phyloP scores from a whole-genome alignment of 257 asterid genomes.

The Echites panduratus region DNA sequence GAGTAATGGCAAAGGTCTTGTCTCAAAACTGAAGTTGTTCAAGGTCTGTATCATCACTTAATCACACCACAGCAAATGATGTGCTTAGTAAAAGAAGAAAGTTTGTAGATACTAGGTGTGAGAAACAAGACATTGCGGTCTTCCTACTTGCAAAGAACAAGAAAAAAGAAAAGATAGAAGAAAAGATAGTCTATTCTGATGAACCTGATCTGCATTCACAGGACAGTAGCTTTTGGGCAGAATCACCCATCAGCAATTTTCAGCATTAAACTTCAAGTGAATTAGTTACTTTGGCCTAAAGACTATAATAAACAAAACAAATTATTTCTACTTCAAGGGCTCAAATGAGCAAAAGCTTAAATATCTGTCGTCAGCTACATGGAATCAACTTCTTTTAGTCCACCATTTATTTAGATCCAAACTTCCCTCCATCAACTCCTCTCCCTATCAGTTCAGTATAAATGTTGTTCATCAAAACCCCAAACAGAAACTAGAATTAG shows the following conservation, averaged over 20 bases:
- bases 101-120: not conserved
- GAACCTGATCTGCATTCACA: not conserved
- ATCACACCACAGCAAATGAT: not conserved
- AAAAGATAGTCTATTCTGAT: not conserved
- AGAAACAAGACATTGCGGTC: not conserved
- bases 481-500: not conserved
- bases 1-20: not conserved
- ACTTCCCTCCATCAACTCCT: not conserved
- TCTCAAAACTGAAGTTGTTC: not conserved
- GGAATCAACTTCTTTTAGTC: not conserved
- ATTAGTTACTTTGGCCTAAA: no score
- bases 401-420: no score
- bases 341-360: not conserved
- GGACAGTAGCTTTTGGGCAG: no score
- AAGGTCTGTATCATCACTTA: not conserved
- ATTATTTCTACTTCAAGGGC: not conserved
- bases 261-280: no score
- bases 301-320: not conserved
- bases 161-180: not conserved
- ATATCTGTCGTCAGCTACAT: not conserved
- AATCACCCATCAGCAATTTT: no score
- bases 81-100: not conserved
- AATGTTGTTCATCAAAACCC: constrained; percentile 2
- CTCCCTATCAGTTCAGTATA: not conserved
- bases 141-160: not conserved